phyloP scores from a whole-genome alignment of 2,329 filamentous ascomycete species.

The Hymenoscyphus occultus region DNA sequence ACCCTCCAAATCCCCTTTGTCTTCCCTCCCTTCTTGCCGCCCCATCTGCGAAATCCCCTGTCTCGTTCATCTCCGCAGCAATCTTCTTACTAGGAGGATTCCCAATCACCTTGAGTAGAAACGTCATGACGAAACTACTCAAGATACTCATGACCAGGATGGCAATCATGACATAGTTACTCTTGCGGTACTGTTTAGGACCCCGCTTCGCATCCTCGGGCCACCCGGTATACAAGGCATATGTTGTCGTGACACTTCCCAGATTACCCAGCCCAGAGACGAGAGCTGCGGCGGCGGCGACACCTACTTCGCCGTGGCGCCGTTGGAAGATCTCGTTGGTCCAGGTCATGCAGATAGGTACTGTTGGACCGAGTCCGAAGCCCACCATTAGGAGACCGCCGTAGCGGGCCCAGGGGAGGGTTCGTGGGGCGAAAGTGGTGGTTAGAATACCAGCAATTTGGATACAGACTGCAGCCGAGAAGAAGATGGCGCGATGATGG shows the following conservation, averaged over 20 bases:
- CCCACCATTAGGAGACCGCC: conserved; percentile 86
- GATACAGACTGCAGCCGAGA: conserved; percentile 69
- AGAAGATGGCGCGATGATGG: conserved; percentile 74
- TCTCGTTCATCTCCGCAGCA: conserved; percentile 38
- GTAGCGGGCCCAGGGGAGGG: conserved; percentile 77
- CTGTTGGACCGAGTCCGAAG: conserved; percentile 85
- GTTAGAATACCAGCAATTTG: conserved; percentile 80
- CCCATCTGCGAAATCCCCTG: conserved; percentile 52
- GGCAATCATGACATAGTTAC: conserved; percentile 84
- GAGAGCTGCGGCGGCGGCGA: conserved; percentile 79
- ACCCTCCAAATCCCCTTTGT: conserved; percentile 55
- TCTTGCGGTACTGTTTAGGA: conserved; percentile 70
- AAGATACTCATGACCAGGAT: conserved; percentile 77
- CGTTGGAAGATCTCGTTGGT: conserved; percentile 86
- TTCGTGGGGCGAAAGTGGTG: conserved; percentile 67
- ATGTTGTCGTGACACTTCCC: conserved; percentile 82
- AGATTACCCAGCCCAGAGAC: conserved; percentile 86
- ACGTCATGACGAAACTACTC: conserved; percentile 66
- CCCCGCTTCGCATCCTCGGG: conserved; percentile 68
- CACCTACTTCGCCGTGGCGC: conserved; percentile 85
- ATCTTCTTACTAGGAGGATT: conserved; percentile 51
- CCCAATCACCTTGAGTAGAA: conserved; percentile 59
- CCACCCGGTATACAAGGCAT: conserved; percentile 87
- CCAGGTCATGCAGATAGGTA: conserved; percentile 94
- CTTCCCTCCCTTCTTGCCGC: conserved; percentile 56